Evolutionary conservation across 192 early-diverging fungal genomes (phyloP).

Genomic region (Coemansia sp.): DNA sequence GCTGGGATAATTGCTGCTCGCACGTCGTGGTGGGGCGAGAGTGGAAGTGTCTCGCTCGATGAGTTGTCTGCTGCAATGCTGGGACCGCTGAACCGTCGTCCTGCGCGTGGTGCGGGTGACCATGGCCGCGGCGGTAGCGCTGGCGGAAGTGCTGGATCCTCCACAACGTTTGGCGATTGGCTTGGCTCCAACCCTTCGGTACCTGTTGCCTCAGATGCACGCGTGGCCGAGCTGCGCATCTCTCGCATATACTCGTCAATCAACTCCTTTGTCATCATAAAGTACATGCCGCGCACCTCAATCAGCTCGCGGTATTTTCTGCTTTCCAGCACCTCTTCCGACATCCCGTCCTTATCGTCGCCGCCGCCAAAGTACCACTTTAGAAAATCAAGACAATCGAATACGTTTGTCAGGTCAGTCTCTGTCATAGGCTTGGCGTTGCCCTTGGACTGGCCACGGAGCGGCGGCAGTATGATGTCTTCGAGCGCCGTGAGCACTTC

Average conservation of each 20-base stretch:
- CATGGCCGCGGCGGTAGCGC: constrained; percentile 9
- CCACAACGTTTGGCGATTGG: neutral
- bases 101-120: neutral
- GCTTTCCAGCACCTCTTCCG: constrained; percentile 61
- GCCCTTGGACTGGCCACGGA: constrained; percentile 59
- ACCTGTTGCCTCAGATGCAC: neutral
- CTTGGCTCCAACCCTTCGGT: neutral
- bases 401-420: constrained; percentile 64
- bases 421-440: constrained; percentile 63
- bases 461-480: constrained; percentile 68
- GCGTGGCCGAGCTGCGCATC: constrained; percentile 32
- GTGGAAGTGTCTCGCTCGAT: constrained; percentile 31
- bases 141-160: neutral
- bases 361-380: constrained; percentile 75
- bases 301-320: constrained; percentile 67
- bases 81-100: constrained; percentile 14
- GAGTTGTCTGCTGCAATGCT: constrained; percentile 21
- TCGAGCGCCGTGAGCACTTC: constrained; percentile 70
- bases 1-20: constrained; percentile 34
- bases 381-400: constrained; percentile 71
- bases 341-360: constrained; percentile 64
- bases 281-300: constrained; percentile 65
- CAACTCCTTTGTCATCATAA: constrained; percentile 64
- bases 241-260: constrained; percentile 61
- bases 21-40: constrained; percentile 19